Evolutionary conservation across 23 red algal species (phyloP), one percentile per base, ranked within the genome.

Genomic region (Cyanidioschyzon merolae): DNA sequence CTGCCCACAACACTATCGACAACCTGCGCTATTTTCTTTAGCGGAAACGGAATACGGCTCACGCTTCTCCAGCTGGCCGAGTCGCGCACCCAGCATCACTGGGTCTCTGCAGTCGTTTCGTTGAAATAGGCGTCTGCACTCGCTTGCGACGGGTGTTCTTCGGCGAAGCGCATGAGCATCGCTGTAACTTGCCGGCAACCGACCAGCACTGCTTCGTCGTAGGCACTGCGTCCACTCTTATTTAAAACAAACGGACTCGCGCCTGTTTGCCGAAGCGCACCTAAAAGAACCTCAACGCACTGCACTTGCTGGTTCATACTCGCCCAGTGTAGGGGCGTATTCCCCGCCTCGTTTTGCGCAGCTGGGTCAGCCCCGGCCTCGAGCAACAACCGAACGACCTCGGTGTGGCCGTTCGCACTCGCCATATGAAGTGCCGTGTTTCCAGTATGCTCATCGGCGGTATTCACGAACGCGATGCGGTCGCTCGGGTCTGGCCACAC

Each of bases 381-480:
- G n/a, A 71, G 63, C 12, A 71, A 32, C 63, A 71, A 71, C 63
- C 30, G 63, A 3, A 71, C 63, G 63, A 71, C 3, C 12, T 7
- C 3, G 16, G 29, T 27, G 63, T 71, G 63, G 7, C 63, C 63
- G 63, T 71, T 71, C n/a, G 63, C 63, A 32, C 63, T 32, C 7
- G 63, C 63, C 63, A 71, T 71, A 71, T 71, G 63, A 7, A 71
- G 29, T 27, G 63, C 63, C 7, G 63, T 71, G 63, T 71, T 71
- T 25, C 63, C 63, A 3, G n/a, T 71, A 7, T 25, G 3, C 29
- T 71, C 16, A 7, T 71, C 63, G 12, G 63, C 63, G 29, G 63
- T 27, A 35, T 71, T 71, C 63, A 71, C 63, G 30, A 71, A 71
- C n/a, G 21, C n/a, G 29, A 35, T 3, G 3, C 63, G 7, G 3